Percentiles rank a stretch among this genome's conserved stretches.
phyloP scores from a whole-genome alignment of 352 stramenopile genomes.

The Phytophthora sp. region DNA sequence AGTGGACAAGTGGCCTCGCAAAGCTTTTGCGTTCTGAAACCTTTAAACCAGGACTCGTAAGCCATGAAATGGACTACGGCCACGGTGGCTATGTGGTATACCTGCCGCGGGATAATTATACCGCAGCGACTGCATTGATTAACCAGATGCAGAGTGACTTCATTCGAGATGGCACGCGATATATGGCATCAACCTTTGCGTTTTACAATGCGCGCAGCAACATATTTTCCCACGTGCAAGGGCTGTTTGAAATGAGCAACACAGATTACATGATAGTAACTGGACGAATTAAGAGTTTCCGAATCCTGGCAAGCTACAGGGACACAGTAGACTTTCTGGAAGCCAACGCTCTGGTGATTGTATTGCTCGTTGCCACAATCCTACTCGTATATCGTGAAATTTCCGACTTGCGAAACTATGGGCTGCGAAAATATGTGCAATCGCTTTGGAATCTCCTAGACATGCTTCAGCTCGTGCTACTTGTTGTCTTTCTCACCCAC shows the following conservation, averaged over 20 bases:
- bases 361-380: conserved; percentile 58
- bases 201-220: conserved; percentile 82
- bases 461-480: conserved; percentile 70
- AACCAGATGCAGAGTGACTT: conserved; percentile 61
- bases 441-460: conserved; percentile 85
- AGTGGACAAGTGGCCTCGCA: conserved; percentile 44
- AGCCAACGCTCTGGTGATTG: conserved; percentile 68
- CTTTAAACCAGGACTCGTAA: conserved; percentile 73
- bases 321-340: conserved; percentile 45
- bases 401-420: conserved; percentile 51
- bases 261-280: conserved; percentile 84
- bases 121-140: conserved; percentile 46
- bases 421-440: conserved; percentile 67
- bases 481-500: conserved; percentile 65
- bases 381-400: conserved; percentile 63
- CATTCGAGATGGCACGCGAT: conserved; percentile 66
- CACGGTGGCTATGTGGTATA: conserved; percentile 76
- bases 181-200: conserved; percentile 62
- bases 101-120: conserved; percentile 74
- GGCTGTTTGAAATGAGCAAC: conserved; percentile 77
- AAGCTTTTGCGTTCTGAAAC: conserved; percentile 68
- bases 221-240: conserved; percentile 79
- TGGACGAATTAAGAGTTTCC: conserved; percentile 73
- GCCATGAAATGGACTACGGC: conserved; percentile 74
- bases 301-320: conserved; percentile 62